Evolutionary conservation across 768 basidiomycete genomes (phyloP), one percentile per base, ranked within the genome.

Genomic region (Mycena indigotica): DNA sequence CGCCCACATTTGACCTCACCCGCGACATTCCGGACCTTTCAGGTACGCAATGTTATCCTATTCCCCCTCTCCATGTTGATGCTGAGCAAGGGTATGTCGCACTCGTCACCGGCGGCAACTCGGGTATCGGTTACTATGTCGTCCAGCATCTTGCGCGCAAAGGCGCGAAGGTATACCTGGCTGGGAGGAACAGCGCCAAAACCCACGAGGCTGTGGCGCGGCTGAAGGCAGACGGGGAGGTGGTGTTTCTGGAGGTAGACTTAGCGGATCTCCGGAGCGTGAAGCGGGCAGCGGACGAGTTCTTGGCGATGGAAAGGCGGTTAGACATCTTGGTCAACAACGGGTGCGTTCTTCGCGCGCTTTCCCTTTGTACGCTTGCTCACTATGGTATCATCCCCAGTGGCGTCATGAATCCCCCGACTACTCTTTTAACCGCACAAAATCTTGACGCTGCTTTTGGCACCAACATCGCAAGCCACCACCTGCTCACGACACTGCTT

Each of bases 41-140:
- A 0, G 68, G 67, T 13, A 75, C 73, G 69, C 72, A 53, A 26
- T 25, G 32, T 5, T 2, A 2, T 19, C 23, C 10, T 26, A 6
- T 24, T 48, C 46, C 13, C 46, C 19, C 6, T 8, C 24, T 15
- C 13, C 12, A 12, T 5, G 41, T 44, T 6, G n/a, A 13, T 16
- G 13, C 6, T 48, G 15, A 23, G 4, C 46, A 28, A 28, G 13
- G 6, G 3, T 28, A 60, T 53, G 73, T 77, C 21, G 56, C 70
- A 15, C 64, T 76, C 30, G 72, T 75, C 16, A 72, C 72, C 13
- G 76, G 78, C 1, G 74, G 74, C 2, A 78, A 76, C 55, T 59
- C 71, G 0, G 77, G 70, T 1, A 73, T 81, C 28, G 80, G 78
- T 3, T 73, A 72, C 35, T 74, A 77, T 53, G 78, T 76, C 17